phyloP scores from a whole-genome alignment of 768 basidiomycete species.

The Piloderma croceum region DNA sequence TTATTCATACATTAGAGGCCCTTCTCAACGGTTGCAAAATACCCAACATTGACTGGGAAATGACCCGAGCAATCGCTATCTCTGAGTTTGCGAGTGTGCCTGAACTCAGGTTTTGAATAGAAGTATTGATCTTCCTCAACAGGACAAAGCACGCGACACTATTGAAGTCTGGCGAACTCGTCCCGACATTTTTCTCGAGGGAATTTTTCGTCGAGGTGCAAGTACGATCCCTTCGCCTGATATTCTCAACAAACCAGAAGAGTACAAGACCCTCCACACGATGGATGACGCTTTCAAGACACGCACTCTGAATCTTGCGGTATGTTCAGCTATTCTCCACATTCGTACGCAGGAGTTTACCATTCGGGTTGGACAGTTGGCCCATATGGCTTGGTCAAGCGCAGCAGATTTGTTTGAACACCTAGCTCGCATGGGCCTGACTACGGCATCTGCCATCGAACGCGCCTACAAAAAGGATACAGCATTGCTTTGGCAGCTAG shows the following conservation, averaged over 20 bases:
- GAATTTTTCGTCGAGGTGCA: conserved; percentile 1
- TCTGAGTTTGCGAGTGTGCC: conserved; percentile 4
- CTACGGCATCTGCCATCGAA: conserved; percentile 9
- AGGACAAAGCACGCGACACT: conserved; percentile 8
- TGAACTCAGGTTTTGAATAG: not conserved
- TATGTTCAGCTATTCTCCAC: not conserved
- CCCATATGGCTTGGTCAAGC: conserved; percentile 7
- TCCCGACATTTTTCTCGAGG: conserved; percentile 4
- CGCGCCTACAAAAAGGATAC: conserved; percentile 8
- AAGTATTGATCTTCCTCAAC: not conserved
- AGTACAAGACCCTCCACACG: conserved; percentile 1
- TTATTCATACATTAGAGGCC: conserved; percentile 1
- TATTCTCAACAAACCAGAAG: not conserved
- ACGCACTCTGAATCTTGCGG: conserved; percentile 1
- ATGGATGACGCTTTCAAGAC: conserved; percentile 8
- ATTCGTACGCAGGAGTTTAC: too few relatives aligned
- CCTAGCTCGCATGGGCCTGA: conserved; percentile 3
- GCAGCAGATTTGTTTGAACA: conserved; percentile 7
- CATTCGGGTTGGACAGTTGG: conserved; percentile 1
- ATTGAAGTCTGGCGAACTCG: conserved; percentile 8
- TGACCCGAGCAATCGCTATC: conserved; percentile 8
- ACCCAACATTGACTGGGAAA: conserved; percentile 9
- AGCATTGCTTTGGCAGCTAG: conserved; percentile 7
- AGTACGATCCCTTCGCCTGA: conserved; percentile 6
- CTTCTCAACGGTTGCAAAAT: conserved; percentile 10